phyloP scores from a whole-genome alignment of 2,329 filamentous ascomycete genomes.

The Calonectria multiphialidica region DNA sequence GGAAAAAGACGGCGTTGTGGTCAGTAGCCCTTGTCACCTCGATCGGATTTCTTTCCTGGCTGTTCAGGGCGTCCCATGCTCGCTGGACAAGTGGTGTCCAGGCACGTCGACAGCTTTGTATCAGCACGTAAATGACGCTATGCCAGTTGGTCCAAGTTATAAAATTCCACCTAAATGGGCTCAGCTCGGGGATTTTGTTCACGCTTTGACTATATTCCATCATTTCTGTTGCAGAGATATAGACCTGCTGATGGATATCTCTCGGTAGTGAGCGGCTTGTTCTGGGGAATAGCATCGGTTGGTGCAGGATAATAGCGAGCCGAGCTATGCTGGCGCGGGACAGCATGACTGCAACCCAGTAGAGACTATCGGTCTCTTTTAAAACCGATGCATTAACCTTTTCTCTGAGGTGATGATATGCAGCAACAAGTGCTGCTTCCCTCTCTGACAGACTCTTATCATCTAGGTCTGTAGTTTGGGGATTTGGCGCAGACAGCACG shows the following conservation, averaged over 20 bases:
- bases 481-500: background rate
- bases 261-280: background rate
- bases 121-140: background rate
- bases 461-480: background rate
- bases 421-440: background rate
- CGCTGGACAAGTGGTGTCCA: background rate
- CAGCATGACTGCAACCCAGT: background rate
- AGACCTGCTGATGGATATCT: background rate
- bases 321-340: background rate
- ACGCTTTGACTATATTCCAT: background rate
- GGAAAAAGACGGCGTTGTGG: background rate
- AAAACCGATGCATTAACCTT: background rate
- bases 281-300: background rate
- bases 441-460: background rate
- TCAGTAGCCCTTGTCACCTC: background rate
- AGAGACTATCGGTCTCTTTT: background rate
- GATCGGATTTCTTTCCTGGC: background rate
- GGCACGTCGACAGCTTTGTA: background rate
- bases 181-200: background rate
- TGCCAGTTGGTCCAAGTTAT: background rate
- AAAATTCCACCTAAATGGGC: background rate
- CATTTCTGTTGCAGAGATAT: background rate
- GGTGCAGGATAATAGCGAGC: background rate
- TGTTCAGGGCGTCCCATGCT: background rate
- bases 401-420: background rate